Conservation (phyloP, 768 basidiomycete genomes). For the Tricholomella constricta region DNA sequence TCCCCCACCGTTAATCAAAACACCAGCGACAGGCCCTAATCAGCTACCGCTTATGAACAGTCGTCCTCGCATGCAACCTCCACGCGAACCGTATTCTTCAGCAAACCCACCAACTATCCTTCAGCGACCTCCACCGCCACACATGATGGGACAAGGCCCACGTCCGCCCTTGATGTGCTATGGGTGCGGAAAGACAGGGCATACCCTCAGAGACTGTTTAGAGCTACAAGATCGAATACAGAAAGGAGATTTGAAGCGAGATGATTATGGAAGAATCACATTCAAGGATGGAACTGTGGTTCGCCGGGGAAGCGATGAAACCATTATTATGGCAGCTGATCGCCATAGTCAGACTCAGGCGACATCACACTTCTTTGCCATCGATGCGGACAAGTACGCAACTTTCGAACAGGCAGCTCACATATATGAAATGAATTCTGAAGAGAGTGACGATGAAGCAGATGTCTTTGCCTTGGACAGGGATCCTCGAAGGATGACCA, state of each 20-base stretch:
- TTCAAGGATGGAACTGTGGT: not conserved
- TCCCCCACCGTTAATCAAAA: not conserved
- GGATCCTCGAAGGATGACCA: not conserved
- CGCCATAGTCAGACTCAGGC: not conserved
- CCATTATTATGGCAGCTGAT: conserved; percentile 2
- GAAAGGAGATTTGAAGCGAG: not conserved
- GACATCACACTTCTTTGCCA: not conserved
- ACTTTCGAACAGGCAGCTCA: not conserved
- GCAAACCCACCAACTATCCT: not conserved
- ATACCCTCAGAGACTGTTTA: conserved; percentile 1
- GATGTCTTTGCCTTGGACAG: not conserved
- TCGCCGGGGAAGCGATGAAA: not conserved
- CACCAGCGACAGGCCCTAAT: not conserved
- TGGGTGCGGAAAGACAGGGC: conserved; percentile 5
- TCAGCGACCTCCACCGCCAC: not conserved
- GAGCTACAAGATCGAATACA: not conserved
- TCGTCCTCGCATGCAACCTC: not conserved
- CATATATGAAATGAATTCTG: not conserved
- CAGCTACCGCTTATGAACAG: no score
- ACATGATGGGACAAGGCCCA: not conserved
- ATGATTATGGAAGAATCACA: not conserved
- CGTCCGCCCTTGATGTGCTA: conserved; percentile 1
- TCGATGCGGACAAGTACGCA: not conserved
- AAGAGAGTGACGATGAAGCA: not conserved
- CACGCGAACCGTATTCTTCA: not conserved